phyloP scores from a whole-genome alignment of 352 stramenopile species.

The Phytophthora ohioensis region DNA sequence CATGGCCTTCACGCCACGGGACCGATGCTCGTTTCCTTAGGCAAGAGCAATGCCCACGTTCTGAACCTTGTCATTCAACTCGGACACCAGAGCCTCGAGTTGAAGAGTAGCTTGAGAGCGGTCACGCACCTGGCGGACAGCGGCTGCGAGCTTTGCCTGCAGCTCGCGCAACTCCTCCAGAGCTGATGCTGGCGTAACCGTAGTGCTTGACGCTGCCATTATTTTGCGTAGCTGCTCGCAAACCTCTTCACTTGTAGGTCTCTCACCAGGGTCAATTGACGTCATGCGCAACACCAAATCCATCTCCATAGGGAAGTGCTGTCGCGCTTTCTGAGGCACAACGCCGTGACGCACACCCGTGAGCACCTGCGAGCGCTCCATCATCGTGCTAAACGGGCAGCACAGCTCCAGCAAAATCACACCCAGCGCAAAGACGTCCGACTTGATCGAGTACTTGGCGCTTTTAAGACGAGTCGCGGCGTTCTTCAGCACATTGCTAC shows the following conservation, averaged over 20 bases:
- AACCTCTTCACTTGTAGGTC: constrained; percentile 67
- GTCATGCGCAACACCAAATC: constrained; percentile 82
- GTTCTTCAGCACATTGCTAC: constrained; percentile 47
- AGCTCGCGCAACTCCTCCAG: constrained; percentile 75
- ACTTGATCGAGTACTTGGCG: constrained; percentile 85
- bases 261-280: constrained; percentile 71
- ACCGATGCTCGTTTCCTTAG: constrained; percentile 32
- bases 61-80: constrained; percentile 80
- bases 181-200: constrained; percentile 52
- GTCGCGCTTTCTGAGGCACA: constrained; percentile 69
- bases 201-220: constrained; percentile 41
- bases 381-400: constrained; percentile 86
- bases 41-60: constrained; percentile 65
- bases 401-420: constrained; percentile 89
- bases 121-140: constrained; percentile 66
- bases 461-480: constrained; percentile 67
- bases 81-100: constrained; percentile 66
- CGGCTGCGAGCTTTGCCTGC: constrained; percentile 59
- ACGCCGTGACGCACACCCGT: constrained; percentile 82
- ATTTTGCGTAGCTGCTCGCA: constrained; percentile 61
- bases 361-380: constrained; percentile 87
- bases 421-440: constrained; percentile 85
- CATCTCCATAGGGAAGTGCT: constrained; percentile 77
- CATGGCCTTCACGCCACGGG: not conserved
- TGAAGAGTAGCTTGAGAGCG: constrained; percentile 67